Evolutionary conservation across 2,329 filamentous ascomycete genomes (phyloP).

Genomic region (Calonectria honghensis): DNA sequence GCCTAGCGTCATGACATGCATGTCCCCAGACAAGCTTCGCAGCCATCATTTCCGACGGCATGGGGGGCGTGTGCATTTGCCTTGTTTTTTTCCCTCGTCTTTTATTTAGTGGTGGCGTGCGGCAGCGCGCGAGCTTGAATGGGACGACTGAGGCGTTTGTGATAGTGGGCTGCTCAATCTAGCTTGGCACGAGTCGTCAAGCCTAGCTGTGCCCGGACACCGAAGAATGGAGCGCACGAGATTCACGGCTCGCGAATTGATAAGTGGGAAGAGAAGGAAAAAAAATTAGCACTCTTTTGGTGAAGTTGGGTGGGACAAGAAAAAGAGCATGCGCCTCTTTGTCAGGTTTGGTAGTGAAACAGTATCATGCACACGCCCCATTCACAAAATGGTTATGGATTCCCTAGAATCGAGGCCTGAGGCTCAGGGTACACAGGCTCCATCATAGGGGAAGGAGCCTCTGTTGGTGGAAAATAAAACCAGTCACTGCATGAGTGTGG

Average conservation of each 20-base stretch:
- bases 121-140: constrained; percentile 10
- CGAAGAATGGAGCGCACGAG: constrained; percentile 27
- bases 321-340: neutral
- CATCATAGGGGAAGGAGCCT: neutral
- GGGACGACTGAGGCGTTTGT: neutral
- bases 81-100: neutral
- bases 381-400: neutral
- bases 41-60: constrained; percentile 48
- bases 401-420: neutral
- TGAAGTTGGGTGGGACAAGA: no score
- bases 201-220: constrained; percentile 3
- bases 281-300: neutral
- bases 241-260: neutral
- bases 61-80: constrained; percentile 3
- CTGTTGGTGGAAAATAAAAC: neutral
- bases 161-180: neutral
- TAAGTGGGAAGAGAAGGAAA: neutral
- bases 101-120: neutral
- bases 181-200: neutral
- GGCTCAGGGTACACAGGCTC: neutral
- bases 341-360: neutral
- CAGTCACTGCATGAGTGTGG: neutral
- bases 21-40: constrained; percentile 43
- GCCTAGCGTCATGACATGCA: constrained; percentile 46
- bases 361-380: neutral